A percentile compares a stretch with the other conserved stretches of the same genome.
These are phyloP conservation scores for Adiantum capillusveneris DNA, from an alignment of 75 land plant genomes.

Conservation along the genomic window DNA sequence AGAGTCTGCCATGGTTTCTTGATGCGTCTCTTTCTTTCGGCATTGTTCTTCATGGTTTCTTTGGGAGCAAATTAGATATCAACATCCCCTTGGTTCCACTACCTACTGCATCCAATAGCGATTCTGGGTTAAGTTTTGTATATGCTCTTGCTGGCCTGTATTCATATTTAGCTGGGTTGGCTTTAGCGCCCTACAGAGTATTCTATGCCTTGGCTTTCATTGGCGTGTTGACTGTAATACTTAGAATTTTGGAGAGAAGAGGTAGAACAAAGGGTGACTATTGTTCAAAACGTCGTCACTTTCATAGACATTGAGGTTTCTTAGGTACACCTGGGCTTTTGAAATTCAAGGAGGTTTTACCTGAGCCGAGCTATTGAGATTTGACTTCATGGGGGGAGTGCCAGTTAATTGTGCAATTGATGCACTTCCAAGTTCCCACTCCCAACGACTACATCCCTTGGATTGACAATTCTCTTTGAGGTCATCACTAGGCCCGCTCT, in stretches of 20 bases:
- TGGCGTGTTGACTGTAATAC: constrained; percentile 42
- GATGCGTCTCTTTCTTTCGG: constrained; percentile 76
- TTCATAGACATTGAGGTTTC: constrained; percentile 44
- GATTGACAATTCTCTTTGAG: too few relatives aligned
- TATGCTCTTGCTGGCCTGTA: constrained; percentile 66
- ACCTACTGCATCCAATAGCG: constrained; percentile 20
- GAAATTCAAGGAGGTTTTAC: too few relatives aligned
- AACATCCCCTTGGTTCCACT: constrained; percentile 27
- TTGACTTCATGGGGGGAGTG: too few relatives aligned
- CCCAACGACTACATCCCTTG: too few relatives aligned
- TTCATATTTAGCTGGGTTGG: constrained; percentile 52
- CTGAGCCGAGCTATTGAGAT: too few relatives aligned
- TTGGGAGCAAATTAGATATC: constrained; percentile 36
- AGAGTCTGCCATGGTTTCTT: constrained; percentile 58
- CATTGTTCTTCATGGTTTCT: constrained; percentile 70
- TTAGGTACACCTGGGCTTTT: too few relatives aligned
- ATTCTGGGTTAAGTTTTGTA: constrained; percentile 42
- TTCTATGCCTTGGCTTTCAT: constrained; percentile 67
- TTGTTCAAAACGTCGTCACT: constrained; percentile 45
- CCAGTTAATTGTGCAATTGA: too few relatives aligned
- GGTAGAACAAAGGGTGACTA: constrained; percentile 43
- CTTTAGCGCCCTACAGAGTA: constrained; percentile 61
- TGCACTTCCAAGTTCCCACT: too few relatives aligned
- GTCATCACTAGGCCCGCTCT: too few relatives aligned
- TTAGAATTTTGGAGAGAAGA: constrained; percentile 35